Percentiles rank a stretch among this genome's conserved stretches.
Evolutionary conservation across 1,139 yeast species (phyloP).

Genomic region (Entelexis sorbosivorans): DNA sequence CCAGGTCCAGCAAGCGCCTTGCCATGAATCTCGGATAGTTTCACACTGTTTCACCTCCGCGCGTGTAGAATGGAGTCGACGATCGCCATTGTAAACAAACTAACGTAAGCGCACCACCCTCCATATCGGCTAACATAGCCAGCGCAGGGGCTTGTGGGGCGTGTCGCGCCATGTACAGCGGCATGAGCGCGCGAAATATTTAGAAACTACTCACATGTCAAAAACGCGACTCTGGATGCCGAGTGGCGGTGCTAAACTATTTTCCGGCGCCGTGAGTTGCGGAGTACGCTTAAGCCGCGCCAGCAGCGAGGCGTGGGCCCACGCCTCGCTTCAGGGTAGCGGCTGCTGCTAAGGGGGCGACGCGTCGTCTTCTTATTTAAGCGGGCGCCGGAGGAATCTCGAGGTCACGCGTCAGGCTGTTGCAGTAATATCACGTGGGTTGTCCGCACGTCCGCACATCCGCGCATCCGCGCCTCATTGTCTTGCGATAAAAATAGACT

Average conservation of each 20-base stretch:
- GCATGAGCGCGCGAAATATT: too few relatives aligned
- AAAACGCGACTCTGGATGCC: too few relatives aligned
- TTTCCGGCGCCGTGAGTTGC: too few relatives aligned
- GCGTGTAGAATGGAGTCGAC: neutral
- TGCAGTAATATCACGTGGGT: neutral
- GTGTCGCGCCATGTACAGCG: too few relatives aligned
- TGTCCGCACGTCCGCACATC: neutral
- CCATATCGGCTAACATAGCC: neutral
- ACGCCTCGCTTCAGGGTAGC: too few relatives aligned
- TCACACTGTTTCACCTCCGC: neutral
- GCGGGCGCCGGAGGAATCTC: neutral
- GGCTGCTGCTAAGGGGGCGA: neutral
- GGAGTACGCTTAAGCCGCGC: too few relatives aligned
- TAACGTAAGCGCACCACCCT: neutral
- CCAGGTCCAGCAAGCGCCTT: neutral
- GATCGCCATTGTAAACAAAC: slow-evolving; percentile 1
- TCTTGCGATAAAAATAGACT: neutral
- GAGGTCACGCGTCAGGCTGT: neutral
- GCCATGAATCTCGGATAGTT: neutral
- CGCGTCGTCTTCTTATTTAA: neutral
- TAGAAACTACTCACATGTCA: too few relatives aligned
- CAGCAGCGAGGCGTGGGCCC: too few relatives aligned
- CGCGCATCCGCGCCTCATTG: neutral
- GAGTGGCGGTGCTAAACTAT: too few relatives aligned
- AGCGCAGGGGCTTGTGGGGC: too few relatives aligned